These are phyloP conservation scores for Linum trigynum DNA, from an alignment of 345 rosid species.

Conservation along the genomic window DNA sequence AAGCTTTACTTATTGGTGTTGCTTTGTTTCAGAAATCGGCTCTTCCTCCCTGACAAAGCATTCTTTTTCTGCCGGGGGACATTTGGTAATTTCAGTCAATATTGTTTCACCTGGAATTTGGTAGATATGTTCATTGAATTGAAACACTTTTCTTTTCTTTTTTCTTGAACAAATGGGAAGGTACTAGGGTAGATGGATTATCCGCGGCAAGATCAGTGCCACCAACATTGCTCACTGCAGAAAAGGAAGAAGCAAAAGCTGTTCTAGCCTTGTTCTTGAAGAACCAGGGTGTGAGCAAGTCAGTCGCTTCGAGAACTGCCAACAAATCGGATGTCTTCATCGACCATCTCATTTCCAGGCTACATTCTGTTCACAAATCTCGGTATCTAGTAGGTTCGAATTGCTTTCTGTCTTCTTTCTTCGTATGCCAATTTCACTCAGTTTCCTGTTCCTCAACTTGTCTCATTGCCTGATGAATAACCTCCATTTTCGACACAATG, in stretches of 20 bases:
- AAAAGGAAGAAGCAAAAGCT: conserved; percentile 92
- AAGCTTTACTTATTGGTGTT: neutral
- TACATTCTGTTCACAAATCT: conserved; percentile 67
- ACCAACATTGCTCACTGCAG: conserved; percentile 54
- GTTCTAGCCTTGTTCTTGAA: conserved; percentile 71
- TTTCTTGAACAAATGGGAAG: conserved; percentile 13
- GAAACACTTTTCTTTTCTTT: conserved; percentile 6
- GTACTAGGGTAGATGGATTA: conserved; percentile 46
- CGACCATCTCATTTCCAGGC: conserved; percentile 74
- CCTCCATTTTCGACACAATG: conserved; percentile 7
- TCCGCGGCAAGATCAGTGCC: conserved; percentile 44
- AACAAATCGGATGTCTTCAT: conserved; percentile 65
- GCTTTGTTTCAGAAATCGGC: conserved; percentile 18
- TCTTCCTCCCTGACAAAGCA: conserved; percentile 19
- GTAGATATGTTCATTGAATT: neutral
- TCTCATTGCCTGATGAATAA: neutral
- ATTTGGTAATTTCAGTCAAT: conserved; percentile 19
- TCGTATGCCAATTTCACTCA: neutral
- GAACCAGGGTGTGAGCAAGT: conserved; percentile 70
- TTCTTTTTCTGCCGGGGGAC: conserved; percentile 28
- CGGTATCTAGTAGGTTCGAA: conserved; percentile 91
- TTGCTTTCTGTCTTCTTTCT: conserved; percentile 16
- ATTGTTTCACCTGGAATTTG: neutral
- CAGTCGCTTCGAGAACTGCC: conserved; percentile 50
- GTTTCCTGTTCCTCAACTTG: neutral